A percentile compares a stretch with the other conserved stretches of the same genome.
These are phyloP conservation scores for Saturnispora mendoncae DNA, from an alignment of 805 yeast genomes.

Conservation along the genomic window DNA sequence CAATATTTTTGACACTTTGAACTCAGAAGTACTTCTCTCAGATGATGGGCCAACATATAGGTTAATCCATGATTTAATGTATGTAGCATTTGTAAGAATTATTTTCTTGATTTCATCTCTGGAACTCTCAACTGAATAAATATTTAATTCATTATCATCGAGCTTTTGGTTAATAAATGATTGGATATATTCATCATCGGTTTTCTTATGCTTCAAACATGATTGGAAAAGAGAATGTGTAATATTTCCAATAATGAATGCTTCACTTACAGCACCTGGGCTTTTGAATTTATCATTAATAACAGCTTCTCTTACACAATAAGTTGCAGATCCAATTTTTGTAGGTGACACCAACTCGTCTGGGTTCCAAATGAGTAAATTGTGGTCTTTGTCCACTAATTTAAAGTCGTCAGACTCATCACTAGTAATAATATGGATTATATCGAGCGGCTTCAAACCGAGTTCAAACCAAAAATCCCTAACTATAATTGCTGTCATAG, in stretches of 20 bases:
- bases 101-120: constrained; percentile 35
- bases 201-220: constrained; percentile 35
- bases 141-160: constrained; percentile 29
- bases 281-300: constrained; percentile 46
- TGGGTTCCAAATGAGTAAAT: constrained; percentile 74
- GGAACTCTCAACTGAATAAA: constrained; percentile 47
- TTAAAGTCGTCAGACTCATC: constrained; percentile 23
- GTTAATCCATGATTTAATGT: constrained; percentile 46
- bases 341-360: constrained; percentile 80
- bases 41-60: constrained; percentile 28
- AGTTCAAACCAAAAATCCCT: constrained; percentile 55
- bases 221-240: constrained; percentile 69
- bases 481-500: constrained; percentile 36
- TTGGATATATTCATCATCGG: constrained; percentile 33
- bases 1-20: constrained; percentile 54
- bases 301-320: constrained; percentile 66
- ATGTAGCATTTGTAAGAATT: constrained; percentile 40
- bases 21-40: constrained; percentile 22
- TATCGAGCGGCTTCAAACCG: constrained; percentile 41
- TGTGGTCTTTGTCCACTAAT: constrained; percentile 45
- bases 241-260: constrained; percentile 71
- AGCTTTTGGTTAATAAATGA: constrained; percentile 24
- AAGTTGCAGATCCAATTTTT: constrained; percentile 62
- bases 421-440: constrained; percentile 52
- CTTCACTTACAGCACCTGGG: constrained; percentile 57